These are phyloP conservation scores for Bertia moriformis DNA, from an alignment of 2,329 filamentous ascomycete genomes.

Conservation along the genomic window DNA sequence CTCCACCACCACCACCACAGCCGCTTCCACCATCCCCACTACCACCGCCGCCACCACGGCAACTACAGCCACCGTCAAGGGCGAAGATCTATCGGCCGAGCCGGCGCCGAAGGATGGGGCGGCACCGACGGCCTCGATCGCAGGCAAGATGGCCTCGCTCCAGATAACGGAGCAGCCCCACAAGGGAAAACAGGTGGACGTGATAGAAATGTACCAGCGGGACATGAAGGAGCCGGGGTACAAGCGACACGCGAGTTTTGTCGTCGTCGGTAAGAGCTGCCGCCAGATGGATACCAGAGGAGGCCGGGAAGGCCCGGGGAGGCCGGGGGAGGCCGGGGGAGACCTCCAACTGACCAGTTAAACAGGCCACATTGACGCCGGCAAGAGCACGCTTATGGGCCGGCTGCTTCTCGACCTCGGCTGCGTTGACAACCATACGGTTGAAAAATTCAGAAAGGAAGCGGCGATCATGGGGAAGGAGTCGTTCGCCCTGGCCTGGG, in stretches of 20 bases:
- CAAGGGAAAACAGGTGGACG: conserved; percentile 47
- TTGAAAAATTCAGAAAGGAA: conserved; percentile 78
- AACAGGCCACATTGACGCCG: conserved; percentile 84
- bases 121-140: too few relatives aligned
- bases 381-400: conserved; percentile 95
- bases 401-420: conserved; percentile 76
- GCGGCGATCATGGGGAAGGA: conserved; percentile 84
- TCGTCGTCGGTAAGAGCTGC: conserved; percentile 62
- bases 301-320: too few relatives aligned
- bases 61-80: neutral
- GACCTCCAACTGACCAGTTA: too few relatives aligned
- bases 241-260: conserved; percentile 78
- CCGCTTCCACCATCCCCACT: neutral
- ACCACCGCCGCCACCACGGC: neutral
- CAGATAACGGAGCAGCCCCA: conserved; percentile 10
- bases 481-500: conserved; percentile 93
- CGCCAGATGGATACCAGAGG: conserved; percentile 4
- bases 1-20: too few relatives aligned
- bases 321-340: too few relatives aligned
- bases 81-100: neutral
- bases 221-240: conserved; percentile 63
- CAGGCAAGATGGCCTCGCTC: neutral
- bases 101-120: neutral
- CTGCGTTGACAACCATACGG: conserved; percentile 71
- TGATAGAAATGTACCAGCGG: conserved; percentile 60